phyloP scores from a whole-genome alignment of 768 basidiomycete genomes.

The Leccinum disarticulatum region DNA sequence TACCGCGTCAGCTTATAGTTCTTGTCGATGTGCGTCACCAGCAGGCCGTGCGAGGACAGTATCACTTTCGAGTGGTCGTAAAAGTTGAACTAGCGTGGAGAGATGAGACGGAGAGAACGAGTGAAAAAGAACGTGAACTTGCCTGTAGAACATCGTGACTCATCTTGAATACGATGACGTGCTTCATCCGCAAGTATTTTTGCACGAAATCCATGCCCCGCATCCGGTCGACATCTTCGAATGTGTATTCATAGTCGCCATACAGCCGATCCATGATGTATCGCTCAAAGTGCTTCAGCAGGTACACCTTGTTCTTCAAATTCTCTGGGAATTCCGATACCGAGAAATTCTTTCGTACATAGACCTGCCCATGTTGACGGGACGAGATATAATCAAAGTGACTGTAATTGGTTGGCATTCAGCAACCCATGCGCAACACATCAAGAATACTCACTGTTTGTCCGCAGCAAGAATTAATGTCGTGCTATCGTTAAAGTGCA shows the following conservation, averaged over 20 bases:
- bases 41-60: slow-evolving; percentile 73
- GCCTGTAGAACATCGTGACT: slow-evolving; percentile 97
- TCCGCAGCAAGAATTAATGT: slow-evolving; percentile 81
- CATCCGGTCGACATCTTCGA: slow-evolving; percentile 59
- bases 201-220: slow-evolving; percentile 95
- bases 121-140: slow-evolving; percentile 17
- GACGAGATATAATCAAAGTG: slow-evolving; percentile 88
- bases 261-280: slow-evolving; percentile 93
- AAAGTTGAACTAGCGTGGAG: slow-evolving; percentile 83
- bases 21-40: slow-evolving; percentile 91
- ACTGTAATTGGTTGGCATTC: slow-evolving; percentile 27
- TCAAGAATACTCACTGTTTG: slow-evolving; percentile 61
- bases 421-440: background rate
- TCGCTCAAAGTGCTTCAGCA: slow-evolving; percentile 89
- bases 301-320: slow-evolving; percentile 86
- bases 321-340: slow-evolving; percentile 75
- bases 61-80: slow-evolving; percentile 97
- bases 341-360: slow-evolving; percentile 68
- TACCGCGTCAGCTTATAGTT: slow-evolving; percentile 74
- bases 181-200: slow-evolving; percentile 95
- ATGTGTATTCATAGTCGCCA: slow-evolving; percentile 83
- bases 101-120: background rate
- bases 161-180: slow-evolving; percentile 94
- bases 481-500: slow-evolving; percentile 96
- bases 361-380: slow-evolving; percentile 62